Evolutionary conservation across 2,329 filamentous ascomycete genomes (phyloP), one percentile per base, ranked within the genome.

Genomic region (Pseudopyrenochaeta lycopersici): DNA sequence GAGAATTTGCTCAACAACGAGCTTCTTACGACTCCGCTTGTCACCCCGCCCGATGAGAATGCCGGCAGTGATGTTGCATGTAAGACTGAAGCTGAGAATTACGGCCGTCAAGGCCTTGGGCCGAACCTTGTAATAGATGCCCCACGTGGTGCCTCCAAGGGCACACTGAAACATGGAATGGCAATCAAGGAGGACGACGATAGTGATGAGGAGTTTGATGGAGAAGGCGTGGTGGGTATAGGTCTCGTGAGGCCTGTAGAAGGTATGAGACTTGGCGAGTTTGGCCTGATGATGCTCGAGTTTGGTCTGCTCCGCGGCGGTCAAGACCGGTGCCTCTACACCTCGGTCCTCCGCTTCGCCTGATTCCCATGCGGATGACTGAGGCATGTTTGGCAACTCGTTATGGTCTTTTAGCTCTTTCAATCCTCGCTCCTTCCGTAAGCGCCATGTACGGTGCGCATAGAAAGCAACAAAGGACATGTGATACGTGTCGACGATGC

Each of bases 201-300:
- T 87, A 52, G 89, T 85, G 36, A 95, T 84, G 35, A 95, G 85
- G 2, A 92, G 81, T 29, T 84, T 82, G 1, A 93, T 79, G 0
- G 91, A 91, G 58, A 96, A 96, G 0, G 91, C 89, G 68, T 86
- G 82, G 71, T 96, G 91, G 0, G 91, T 96, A n/a, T 85, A 81
- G 0, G 91, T 96, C 74, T 96, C 91, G 74, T 95, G 89, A 0
- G 91, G 91, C 64, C 92, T 92, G 80, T 95, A 96, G 76, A 94
- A 96, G 5, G 90, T 92, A 72, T 96, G 91, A 0, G 89, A 92
- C 62, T 89, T 90, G 58, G 89, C 82, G 62, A 95, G 88, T 67
- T 93, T 94, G 63, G 81, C 83, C 67, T 93, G 90, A 67, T 96
- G 91, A 70, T 95, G 87, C 41, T 87, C 82, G 10, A 96, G 81